Conservation (phyloP, 257 asterid species). For the Gentiana macrophylla region DNA sequence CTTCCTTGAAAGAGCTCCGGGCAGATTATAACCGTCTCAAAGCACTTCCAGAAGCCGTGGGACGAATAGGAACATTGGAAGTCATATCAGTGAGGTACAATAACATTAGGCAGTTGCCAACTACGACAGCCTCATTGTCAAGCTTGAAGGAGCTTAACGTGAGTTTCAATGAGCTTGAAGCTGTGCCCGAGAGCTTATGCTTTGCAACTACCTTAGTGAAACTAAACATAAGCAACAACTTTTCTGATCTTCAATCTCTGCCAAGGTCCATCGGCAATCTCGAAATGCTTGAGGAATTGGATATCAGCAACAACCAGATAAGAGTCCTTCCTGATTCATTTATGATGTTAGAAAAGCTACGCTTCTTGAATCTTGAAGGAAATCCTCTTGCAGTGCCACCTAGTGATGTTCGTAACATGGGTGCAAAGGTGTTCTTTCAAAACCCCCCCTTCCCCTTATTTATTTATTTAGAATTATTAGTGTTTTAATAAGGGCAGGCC, state of each 20-base stretch:
- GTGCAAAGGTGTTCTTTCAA: constrained; percentile 40
- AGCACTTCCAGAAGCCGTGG: constrained; percentile 91
- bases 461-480: too few relatives aligned
- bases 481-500: neutral
- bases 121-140: constrained; percentile 64
- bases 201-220: constrained; percentile 70
- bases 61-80: constrained; percentile 58
- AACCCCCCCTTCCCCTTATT: too few relatives aligned
- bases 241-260: constrained; percentile 58
- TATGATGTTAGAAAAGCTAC: constrained; percentile 52
- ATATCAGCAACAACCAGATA: constrained; percentile 83
- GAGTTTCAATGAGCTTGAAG: constrained; percentile 79
- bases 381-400: constrained; percentile 76
- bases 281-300: constrained; percentile 72
- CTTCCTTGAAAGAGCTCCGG: constrained; percentile 53
- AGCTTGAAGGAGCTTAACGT: constrained; percentile 60
- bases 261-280: constrained; percentile 88
- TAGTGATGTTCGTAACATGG: constrained; percentile 35
- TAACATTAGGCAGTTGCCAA: constrained; percentile 62
- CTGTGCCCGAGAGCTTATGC: constrained; percentile 85
- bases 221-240: constrained; percentile 83
- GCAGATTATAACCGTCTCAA: constrained; percentile 74
- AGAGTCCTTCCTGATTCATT: constrained; percentile 72
- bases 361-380: constrained; percentile 58
- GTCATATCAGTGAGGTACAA: constrained; percentile 67